These are phyloP conservation scores for Ustilago nuda DNA, from an alignment of 1,284 basidiomycete genomes.

Conservation along the genomic window DNA sequence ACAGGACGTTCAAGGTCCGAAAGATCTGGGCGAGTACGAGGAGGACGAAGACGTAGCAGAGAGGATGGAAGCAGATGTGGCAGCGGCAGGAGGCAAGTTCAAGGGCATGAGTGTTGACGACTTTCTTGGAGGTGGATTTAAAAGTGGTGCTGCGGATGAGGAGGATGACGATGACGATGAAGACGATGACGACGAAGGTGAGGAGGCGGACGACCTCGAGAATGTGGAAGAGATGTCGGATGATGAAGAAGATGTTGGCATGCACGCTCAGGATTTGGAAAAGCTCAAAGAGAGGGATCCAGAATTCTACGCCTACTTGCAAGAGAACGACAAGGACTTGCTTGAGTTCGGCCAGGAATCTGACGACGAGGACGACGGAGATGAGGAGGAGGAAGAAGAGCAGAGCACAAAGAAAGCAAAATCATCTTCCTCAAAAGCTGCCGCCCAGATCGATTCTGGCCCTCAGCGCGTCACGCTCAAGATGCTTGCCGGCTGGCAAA, in stretches of 20 bases:
- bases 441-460: slow-evolving; percentile 25
- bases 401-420: slow-evolving; percentile 24
- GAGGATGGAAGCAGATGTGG: slow-evolving; percentile 16
- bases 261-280: slow-evolving; percentile 83
- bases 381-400: slow-evolving; percentile 40
- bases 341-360: slow-evolving; percentile 77
- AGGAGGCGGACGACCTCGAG: slow-evolving; percentile 54
- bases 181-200: slow-evolving; percentile 52
- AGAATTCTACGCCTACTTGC: slow-evolving; percentile 96
- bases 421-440: slow-evolving; percentile 27
- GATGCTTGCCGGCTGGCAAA: slow-evolving; percentile 86
- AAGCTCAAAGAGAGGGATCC: slow-evolving; percentile 94
- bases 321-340: slow-evolving; percentile 92
- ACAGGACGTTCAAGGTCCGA: slow-evolving; percentile 18
- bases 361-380: slow-evolving; percentile 66
- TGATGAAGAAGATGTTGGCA: slow-evolving; percentile 51
- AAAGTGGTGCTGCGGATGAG: slow-evolving; percentile 47
- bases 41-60: slow-evolving; percentile 38
- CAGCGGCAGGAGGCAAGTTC: slow-evolving; percentile 20
- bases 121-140: slow-evolving; percentile 67
- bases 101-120: slow-evolving; percentile 65
- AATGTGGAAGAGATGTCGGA: slow-evolving; percentile 62
- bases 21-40: slow-evolving; percentile 44
- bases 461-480: slow-evolving; percentile 76
- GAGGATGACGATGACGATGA: slow-evolving; percentile 48